Conservation (phyloP, 2,329 filamentous ascomycete genomes). For the Botrytis byssoidea region DNA sequence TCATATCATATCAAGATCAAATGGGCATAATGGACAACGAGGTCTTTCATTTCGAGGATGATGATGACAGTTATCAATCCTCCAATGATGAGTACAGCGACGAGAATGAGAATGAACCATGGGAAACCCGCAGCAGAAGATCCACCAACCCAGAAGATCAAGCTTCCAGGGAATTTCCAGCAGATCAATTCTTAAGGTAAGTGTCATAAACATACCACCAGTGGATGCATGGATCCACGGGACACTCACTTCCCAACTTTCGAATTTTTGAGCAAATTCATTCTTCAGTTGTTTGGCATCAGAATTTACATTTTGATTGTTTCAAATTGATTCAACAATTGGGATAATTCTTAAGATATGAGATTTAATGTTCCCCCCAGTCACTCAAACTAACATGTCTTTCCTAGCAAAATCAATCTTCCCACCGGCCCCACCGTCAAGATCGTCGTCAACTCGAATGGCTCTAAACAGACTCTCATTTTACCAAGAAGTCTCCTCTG, state of each 20-base stretch:
- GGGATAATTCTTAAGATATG: too few relatives aligned
- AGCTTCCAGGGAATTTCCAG: neutral
- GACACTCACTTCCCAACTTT: too few relatives aligned
- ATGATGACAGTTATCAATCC: neutral
- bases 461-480: neutral
- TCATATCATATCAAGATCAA: neutral
- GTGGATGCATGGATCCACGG: too few relatives aligned
- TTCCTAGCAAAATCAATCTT: constrained; percentile 8
- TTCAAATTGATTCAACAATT: too few relatives aligned
- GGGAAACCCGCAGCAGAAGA: neutral
- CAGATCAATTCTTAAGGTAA: constrained; percentile 14
- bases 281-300: too few relatives aligned
- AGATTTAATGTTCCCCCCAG: too few relatives aligned
- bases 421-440: constrained; percentile 15
- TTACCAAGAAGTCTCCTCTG: constrained; percentile 23
- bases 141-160: neutral
- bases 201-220: too few relatives aligned
- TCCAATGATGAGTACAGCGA: neutral
- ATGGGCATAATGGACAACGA: constrained; percentile 1
- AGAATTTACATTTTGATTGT: too few relatives aligned
- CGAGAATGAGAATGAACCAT: neutral
- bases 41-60: neutral
- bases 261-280: too few relatives aligned
- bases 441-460: constrained; percentile 14
- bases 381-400: neutral